Evolutionary conservation across 208 protist species (phyloP).

Genomic region (Angomonas ambiguus): DNA sequence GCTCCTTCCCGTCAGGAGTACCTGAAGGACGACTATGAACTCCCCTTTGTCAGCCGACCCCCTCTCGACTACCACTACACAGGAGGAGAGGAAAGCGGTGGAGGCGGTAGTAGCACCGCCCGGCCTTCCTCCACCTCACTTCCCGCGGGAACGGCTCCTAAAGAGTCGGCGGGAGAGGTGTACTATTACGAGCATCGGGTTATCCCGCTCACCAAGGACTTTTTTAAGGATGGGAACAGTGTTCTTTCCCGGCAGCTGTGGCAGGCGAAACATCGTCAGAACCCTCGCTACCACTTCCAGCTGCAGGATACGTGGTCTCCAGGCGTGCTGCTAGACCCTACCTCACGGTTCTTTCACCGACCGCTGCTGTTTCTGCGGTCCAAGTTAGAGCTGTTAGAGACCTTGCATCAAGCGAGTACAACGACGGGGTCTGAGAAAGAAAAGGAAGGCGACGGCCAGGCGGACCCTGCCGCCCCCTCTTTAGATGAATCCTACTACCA

Average conservation of each 20-base stretch:
- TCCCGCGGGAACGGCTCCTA: no score
- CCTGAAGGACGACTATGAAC: constrained; percentile 1
- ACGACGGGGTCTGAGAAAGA: background rate
- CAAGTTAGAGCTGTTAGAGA: constrained; percentile 13
- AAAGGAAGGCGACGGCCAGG: background rate
- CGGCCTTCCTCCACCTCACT: no score
- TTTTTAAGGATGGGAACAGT: constrained; percentile 35
- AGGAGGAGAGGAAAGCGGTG: background rate
- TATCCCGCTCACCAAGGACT: constrained; percentile 38
- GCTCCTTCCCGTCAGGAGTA: background rate
- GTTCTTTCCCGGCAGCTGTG: constrained; percentile 52
- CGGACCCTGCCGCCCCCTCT: background rate
- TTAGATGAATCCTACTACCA: background rate
- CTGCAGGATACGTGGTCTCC: constrained; percentile 34
- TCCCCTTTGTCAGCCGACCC: constrained; percentile 36
- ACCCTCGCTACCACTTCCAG: constrained; percentile 57
- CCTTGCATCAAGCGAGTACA: background rate
- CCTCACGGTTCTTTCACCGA: constrained; percentile 25
- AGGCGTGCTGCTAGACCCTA: constrained; percentile 36
- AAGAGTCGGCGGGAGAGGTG: background rate
- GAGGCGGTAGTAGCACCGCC: background rate
- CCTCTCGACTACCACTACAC: constrained; percentile 24
- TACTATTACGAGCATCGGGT: constrained; percentile 51
- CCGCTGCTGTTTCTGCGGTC: constrained; percentile 6
- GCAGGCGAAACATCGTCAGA: constrained; percentile 27